Percentiles rank a stretch among this genome's conserved stretches.
Conservation (phyloP, 2,329 filamentous ascomycete genomes). For the Aspergillus sp. region DNA sequence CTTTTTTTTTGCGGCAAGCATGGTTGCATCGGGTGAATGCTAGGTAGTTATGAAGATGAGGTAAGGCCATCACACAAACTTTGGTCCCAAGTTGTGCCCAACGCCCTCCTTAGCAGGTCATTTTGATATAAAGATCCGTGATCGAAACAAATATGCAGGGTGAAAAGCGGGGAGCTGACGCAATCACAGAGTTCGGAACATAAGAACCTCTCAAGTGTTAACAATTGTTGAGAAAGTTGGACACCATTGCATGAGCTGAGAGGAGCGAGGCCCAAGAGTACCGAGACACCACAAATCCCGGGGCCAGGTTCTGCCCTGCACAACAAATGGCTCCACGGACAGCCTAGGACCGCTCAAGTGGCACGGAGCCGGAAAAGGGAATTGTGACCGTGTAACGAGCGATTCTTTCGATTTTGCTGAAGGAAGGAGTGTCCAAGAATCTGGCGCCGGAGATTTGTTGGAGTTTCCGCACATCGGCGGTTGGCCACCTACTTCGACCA, state of each 20-base stretch:
- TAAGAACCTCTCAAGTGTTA: conserved; percentile 28
- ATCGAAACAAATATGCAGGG: conserved; percentile 8
- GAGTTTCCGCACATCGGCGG: conserved; percentile 19
- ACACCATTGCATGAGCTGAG: conserved; percentile 39
- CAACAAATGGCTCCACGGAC: conserved; percentile 21
- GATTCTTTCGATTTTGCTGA: conserved; percentile 6
- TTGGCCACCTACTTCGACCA: conserved; percentile 12
- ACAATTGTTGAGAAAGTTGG: conserved; percentile 33
- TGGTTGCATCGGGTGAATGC: background rate
- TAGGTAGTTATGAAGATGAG: conserved; percentile 1
- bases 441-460: conserved; percentile 8
- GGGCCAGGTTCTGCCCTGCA: conserved; percentile 22
- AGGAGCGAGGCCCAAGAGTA: conserved; percentile 14
- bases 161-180: conserved; percentile 20
- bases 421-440: conserved; percentile 8
- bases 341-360: conserved; percentile 25
- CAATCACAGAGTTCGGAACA: conserved; percentile 27
- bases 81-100: conserved; percentile 15
- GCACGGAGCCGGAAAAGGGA: conserved; percentile 22
- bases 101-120: conserved; percentile 4
- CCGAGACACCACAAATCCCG: conserved; percentile 10
- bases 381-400: conserved; percentile 27
- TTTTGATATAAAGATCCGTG: conserved; percentile 2
- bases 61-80: background rate
- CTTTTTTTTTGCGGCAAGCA: background rate